Conservation (phyloP, 2,329 filamentous ascomycete species). For the Helotiales sp. region DNA sequence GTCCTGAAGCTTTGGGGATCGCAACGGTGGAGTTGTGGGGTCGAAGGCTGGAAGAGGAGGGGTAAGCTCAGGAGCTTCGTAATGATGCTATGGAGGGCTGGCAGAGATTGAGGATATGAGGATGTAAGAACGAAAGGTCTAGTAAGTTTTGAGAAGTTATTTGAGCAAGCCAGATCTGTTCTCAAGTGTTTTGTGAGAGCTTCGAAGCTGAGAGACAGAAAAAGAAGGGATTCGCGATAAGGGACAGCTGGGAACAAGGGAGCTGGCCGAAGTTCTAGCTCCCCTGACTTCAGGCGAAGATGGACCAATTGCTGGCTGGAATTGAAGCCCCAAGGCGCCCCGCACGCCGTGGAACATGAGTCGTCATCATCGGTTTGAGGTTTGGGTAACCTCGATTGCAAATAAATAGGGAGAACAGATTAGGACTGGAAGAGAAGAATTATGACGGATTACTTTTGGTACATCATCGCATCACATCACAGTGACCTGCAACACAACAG, state of each 20-base stretch:
- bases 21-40: not conserved
- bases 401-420: not conserved
- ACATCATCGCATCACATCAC: not conserved
- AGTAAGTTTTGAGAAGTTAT: not conserved
- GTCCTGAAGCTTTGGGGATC: constrained; percentile 8
- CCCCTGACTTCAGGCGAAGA: not conserved
- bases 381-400: constrained; percentile 1
- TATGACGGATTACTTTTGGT: not conserved
- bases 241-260: constrained; percentile 15
- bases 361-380: constrained; percentile 21
- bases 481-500: not conserved
- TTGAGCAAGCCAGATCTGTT: constrained; percentile 1
- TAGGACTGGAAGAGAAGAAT: not conserved
- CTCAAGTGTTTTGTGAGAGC: not conserved
- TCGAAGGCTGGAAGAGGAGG: not conserved
- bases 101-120: not conserved
- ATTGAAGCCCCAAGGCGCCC: constrained; percentile 10
- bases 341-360: constrained; percentile 9
- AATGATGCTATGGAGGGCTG: not conserved
- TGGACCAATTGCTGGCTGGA: constrained; percentile 2
- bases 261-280: constrained; percentile 1
- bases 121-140: not conserved
- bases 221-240: constrained; percentile 18
- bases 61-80: not conserved
- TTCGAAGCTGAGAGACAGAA: not conserved